A percentile compares a stretch with the other conserved stretches of the same genome.
phyloP scores from a whole-genome alignment of 75 land plant genomes.

The Sequoia sempervirens region DNA sequence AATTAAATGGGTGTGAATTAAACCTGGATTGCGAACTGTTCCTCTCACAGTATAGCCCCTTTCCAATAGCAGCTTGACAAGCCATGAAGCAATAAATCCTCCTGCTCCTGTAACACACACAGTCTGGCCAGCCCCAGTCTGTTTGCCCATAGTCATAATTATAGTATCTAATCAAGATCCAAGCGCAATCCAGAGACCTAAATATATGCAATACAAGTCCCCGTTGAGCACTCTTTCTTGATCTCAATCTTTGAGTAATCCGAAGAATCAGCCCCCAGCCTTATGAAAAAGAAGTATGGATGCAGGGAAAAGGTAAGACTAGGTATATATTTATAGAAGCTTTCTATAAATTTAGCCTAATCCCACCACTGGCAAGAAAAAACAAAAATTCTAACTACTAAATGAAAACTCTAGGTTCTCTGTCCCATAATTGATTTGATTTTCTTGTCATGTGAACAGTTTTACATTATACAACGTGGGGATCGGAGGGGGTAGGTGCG shows the following conservation, averaged over 20 bases:
- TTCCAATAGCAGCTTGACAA: conserved; percentile 33
- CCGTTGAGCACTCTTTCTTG: too few relatives aligned
- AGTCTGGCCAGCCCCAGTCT: conserved; percentile 2
- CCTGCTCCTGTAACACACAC: conserved; percentile 39
- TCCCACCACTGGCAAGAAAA: background rate
- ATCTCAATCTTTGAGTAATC: background rate
- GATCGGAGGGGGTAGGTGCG: too few relatives aligned
- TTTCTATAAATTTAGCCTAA: background rate
- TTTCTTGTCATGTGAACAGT: too few relatives aligned
- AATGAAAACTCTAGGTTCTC: too few relatives aligned
- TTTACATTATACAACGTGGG: too few relatives aligned
- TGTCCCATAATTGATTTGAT: too few relatives aligned
- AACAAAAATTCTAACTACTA: background rate
- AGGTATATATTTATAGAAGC: background rate
- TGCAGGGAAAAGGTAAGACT: background rate
- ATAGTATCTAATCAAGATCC: background rate
- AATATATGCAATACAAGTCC: too few relatives aligned
- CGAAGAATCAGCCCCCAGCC: background rate
- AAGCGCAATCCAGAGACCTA: background rate
- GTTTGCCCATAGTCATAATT: background rate
- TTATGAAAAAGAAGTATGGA: background rate
- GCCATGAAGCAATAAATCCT: conserved; percentile 36
- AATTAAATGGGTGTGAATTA: background rate
- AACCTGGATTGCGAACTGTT: conserved; percentile 31
- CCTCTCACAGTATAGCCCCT: conserved; percentile 26